Base-by-base conservation (phyloP, 116 monocot species). In the Zostera marina region DNA sequence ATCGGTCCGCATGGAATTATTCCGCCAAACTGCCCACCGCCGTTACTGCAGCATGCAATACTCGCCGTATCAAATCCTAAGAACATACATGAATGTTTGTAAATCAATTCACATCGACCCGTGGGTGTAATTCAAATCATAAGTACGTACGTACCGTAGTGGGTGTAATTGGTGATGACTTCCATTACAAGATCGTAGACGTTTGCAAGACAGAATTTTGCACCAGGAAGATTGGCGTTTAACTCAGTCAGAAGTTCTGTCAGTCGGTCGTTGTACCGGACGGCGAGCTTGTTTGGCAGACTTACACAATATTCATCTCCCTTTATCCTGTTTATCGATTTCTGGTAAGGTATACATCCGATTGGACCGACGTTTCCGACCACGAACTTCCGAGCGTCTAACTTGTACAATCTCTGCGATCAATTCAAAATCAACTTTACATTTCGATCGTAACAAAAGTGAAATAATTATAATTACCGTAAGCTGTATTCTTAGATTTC, bases 291-390 rank as follows among this genome's bases (percentile, higher is more conserved):
- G 58, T 92, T 80, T 0, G 92, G 83, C 12, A 92, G 58, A 38
- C 71, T 78, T 0, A 78, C 92, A 21, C 92, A 92, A 58, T n/a
- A n/a, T n/a, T 92, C 75, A 9, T 51, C 44, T 48, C 67, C 69
- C 0, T 42, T 67, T 7, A 92, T 0, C 38, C 47, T 46, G 57
- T 86, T 92, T 9, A 92, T 83, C 6, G 83, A 73, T 55, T 80
- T 83, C 64, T 92, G 92, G 48, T 92, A 92, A 0, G 92, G 92
- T 15, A 92, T 92, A 78, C 92, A 92, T 1, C 92, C 92, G 16
- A 92, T 75, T 0, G 92, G 92, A 8, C 92, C 92, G 0, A 92
- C 83, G 24, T 92, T 92, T 7, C 73, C 83, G 13, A 87, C 62
- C 47, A 87, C 80, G 26, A 92, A 80, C 51, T 92, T 92, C 41